phyloP scores from a whole-genome alignment of 108 stramenopile genomes.

The Cyclotella choctawhatcheeana region DNA sequence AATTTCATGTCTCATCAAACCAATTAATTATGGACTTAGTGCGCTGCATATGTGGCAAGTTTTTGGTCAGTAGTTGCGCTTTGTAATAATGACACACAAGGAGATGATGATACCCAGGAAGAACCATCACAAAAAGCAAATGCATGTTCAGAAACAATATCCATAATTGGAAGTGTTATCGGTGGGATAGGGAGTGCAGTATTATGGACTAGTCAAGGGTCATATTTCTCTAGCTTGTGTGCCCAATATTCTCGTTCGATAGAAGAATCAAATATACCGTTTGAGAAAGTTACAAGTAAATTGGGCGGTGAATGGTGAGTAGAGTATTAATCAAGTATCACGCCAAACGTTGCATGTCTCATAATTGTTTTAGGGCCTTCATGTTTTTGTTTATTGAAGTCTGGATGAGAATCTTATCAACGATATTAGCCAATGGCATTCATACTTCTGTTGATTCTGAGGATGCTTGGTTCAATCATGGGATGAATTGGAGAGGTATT shows the following conservation, averaged over 20 bases:
- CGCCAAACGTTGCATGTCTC: too few species aligned
- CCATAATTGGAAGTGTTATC: conserved; percentile 62
- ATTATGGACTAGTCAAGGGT: conserved; percentile 85
- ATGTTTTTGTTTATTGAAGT: conserved; percentile 76
- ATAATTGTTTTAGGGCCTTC: too few species aligned
- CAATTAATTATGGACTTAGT: too few species aligned
- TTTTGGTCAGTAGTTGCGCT: conserved; percentile 58
- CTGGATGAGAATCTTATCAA: conserved; percentile 65
- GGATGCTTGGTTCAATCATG: not conserved
- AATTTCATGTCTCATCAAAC: too few species aligned
- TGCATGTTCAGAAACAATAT: conserved; percentile 13
- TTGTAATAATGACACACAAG: not conserved
- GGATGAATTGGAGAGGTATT: conserved; percentile 59
- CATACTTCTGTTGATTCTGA: conserved; percentile 8
- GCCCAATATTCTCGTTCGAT: conserved; percentile 56
- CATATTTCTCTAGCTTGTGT: conserved; percentile 70
- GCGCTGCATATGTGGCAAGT: conserved; percentile 69
- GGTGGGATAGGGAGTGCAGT: conserved; percentile 82
- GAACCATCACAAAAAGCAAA: not conserved
- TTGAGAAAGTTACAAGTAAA: conserved; percentile 54
- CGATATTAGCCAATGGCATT: conserved; percentile 47
- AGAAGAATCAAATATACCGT: conserved; percentile 5
- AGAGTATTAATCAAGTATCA: too few species aligned
- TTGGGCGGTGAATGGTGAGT: conserved; percentile 81
- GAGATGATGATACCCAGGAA: conserved; percentile 10